phyloP scores from a whole-genome alignment of 2,329 filamentous ascomycete species.

The Chaetomium strumarium region DNA sequence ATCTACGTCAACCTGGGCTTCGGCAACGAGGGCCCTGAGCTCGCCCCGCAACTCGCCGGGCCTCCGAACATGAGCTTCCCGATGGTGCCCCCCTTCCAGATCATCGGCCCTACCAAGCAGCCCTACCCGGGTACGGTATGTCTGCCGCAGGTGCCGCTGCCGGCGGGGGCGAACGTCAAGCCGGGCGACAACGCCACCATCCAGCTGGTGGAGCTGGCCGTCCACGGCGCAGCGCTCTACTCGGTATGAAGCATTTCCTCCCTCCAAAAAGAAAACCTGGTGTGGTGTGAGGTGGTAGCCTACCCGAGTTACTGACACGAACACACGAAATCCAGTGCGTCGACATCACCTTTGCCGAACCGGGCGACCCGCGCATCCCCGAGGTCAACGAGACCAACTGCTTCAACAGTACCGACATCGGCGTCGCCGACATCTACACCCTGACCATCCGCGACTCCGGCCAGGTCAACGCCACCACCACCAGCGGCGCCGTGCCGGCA shows the following conservation, averaged over 20 bases:
- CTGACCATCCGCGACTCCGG: slow-evolving; percentile 45
- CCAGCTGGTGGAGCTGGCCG: slow-evolving; percentile 75
- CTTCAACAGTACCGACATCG: slow-evolving; percentile 76
- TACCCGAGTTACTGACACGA: neutral
- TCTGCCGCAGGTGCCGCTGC: slow-evolving; percentile 81
- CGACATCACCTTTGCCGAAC: slow-evolving; percentile 85
- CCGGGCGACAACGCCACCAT: slow-evolving; percentile 87
- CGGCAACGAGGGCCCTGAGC: slow-evolving; percentile 58
- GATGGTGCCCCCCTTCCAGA: slow-evolving; percentile 75
- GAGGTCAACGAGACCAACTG: slow-evolving; percentile 78
- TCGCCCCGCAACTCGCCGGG: slow-evolving; percentile 33
- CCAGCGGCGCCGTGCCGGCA: slow-evolving; percentile 26
- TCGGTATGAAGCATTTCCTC: slow-evolving; percentile 52
- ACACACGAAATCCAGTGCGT: slow-evolving; percentile 60
- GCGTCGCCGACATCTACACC: slow-evolving; percentile 72
- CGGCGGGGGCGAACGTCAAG: slow-evolving; percentile 62
- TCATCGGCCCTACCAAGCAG: slow-evolving; percentile 72
- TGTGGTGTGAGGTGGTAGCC: no score
- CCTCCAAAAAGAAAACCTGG: neutral
- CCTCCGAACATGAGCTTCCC: slow-evolving; percentile 82
- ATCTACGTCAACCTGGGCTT: slow-evolving; percentile 90
- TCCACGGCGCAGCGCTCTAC: slow-evolving; percentile 78
- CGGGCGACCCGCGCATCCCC: slow-evolving; percentile 58
- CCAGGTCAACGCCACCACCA: slow-evolving; percentile 29
- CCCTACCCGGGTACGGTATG: slow-evolving; percentile 88